A percentile compares a stretch with the other conserved stretches of the same genome.
phyloP scores from a whole-genome alignment of 805 yeast species.

The Ogataea thermomethanolica region DNA sequence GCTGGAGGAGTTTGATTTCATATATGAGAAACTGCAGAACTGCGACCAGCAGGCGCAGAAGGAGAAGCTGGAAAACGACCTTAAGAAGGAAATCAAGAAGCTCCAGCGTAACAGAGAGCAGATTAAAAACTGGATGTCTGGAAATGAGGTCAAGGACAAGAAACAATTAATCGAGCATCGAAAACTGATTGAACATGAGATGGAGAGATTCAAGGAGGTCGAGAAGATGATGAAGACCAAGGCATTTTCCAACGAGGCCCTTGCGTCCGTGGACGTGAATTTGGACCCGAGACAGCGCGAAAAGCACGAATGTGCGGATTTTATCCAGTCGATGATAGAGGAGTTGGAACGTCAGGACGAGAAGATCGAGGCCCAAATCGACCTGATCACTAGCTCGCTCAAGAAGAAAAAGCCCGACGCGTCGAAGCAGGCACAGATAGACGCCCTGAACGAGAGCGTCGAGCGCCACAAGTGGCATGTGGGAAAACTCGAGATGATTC shows the following conservation, averaged over 20 bases:
- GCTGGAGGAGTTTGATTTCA: conserved; percentile 74
- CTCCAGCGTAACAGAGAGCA: conserved; percentile 92
- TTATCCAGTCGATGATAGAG: conserved; percentile 68
- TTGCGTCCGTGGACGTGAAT: conserved; percentile 53
- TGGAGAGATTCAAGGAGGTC: conserved; percentile 94
- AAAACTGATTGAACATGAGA: conserved; percentile 64
- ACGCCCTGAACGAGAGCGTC: conserved; percentile 56
- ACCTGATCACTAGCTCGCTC: conserved; percentile 45
- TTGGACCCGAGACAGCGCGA: conserved; percentile 79
- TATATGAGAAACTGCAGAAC: conserved; percentile 78
- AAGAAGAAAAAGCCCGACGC: conserved; percentile 57
- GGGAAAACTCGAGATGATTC: conserved; percentile 69
- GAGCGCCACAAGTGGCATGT: conserved; percentile 81
- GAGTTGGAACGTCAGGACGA: conserved; percentile 82
- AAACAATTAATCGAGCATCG: conserved; percentile 76
- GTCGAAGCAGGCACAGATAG: conserved; percentile 53
- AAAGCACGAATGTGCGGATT: conserved; percentile 67
- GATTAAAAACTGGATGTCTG: conserved; percentile 90
- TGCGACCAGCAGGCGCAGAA: conserved; percentile 85
- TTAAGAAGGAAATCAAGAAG: conserved; percentile 92
- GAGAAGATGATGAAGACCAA: conserved; percentile 92
- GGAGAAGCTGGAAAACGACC: conserved; percentile 88
- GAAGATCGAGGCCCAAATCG: conserved; percentile 68
- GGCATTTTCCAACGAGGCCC: conserved; percentile 90
- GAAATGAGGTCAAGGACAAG: conserved; percentile 88